Base-by-base conservation (phyloP, 192 early-diverging fungal species). In the Coemansia sp. region DNA sequence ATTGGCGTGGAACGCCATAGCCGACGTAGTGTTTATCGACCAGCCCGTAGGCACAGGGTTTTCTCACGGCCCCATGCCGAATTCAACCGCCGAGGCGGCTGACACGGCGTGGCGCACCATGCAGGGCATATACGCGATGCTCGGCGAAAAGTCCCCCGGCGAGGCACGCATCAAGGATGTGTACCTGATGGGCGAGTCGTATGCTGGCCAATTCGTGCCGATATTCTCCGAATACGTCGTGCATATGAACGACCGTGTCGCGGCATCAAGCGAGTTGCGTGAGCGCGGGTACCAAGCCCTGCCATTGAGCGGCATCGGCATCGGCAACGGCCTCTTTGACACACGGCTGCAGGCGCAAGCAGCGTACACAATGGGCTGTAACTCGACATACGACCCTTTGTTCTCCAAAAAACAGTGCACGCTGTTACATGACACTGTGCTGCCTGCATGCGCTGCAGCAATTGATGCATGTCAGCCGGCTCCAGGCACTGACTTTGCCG, bases 1-100 rank as follows among this genome's bases (percentile, higher is more conserved):
- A 8, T 67, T 80, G 47, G 82, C 84, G 0, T 91, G 90, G 90
- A 91, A 91, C 71, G 77, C 64, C 20, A 79, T 89, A 25, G 88
- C 90, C n/a, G 89, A 89, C 21, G 52, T 79, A 11, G 69, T 82
- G 48, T 82, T 61, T 52, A 70, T 82, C 12, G 68, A 74, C 51
- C 82, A 88, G 74, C 88, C 87, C 0, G 71, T 86, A 18, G 85
- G 86, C 58, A 83, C 88, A n/a, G 91, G 91, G 5, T 92, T 92
- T 63, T 85, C 83, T 40, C 87, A 89, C 71, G 76, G 81, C 8
- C 12, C 66, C 3, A 81, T 76, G 54, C 70, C 79, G 0, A 72
- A 58, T 37, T 84, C 83, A 10, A 84, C 84, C 1, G 73, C 76
- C 17, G 71, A 56, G 2, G 70, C 83, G 0, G 58, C 70, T 3